Percentiles rank a stretch among this genome's conserved stretches.
phyloP scores from a whole-genome alignment of 2,329 filamentous ascomycete species.

The Neurospora sp. region DNA sequence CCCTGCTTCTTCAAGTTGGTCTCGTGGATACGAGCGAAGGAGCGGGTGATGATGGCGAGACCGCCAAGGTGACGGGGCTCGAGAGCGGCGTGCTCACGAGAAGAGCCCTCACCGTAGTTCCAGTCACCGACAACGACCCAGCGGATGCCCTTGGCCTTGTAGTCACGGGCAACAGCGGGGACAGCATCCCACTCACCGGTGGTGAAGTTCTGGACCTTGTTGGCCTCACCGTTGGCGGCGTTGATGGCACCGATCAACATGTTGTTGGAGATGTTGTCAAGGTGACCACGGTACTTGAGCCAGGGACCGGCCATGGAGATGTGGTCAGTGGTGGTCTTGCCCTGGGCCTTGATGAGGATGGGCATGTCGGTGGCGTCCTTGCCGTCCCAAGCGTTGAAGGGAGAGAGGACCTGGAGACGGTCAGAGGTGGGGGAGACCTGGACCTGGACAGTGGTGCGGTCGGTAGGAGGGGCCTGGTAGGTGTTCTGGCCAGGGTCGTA shows the following conservation, averaged over 20 bases:
- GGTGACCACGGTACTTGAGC: constrained; percentile 97
- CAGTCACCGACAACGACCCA: constrained; percentile 99
- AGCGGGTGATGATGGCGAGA: constrained; percentile 90
- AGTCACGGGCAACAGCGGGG: constrained; percentile 89
- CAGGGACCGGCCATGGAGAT: constrained; percentile 96
- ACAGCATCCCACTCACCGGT: constrained; percentile 80
- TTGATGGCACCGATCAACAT: constrained; percentile 98
- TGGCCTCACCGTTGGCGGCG: constrained; percentile 89
- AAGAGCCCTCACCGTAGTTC: constrained; percentile 98
- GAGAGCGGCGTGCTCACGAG: constrained; percentile 95
- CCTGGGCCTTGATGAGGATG: constrained; percentile 91
- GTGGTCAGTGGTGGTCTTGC: constrained; percentile 95
- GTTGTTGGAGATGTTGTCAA: constrained; percentile 99
- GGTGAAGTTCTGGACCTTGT: constrained; percentile 90
- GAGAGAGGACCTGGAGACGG: constrained; percentile 83
- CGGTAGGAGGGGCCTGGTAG: constrained; percentile 85
- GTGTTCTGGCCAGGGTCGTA: constrained; percentile 87
- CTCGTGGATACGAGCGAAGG: constrained; percentile 98
- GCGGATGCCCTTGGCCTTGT: constrained; percentile 92
- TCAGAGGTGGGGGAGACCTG: constrained; percentile 82
- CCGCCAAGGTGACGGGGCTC: constrained; percentile 96
- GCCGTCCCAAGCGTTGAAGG: constrained; percentile 83
- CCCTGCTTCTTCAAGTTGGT: constrained; percentile 99
- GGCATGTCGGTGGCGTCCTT: constrained; percentile 78
- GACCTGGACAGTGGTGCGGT: constrained; percentile 64